Evolutionary conservation across 2,329 filamentous ascomycete species (phyloP), one percentile per base, ranked within the genome.

Genomic region (Colletotrichum trifolii): DNA sequence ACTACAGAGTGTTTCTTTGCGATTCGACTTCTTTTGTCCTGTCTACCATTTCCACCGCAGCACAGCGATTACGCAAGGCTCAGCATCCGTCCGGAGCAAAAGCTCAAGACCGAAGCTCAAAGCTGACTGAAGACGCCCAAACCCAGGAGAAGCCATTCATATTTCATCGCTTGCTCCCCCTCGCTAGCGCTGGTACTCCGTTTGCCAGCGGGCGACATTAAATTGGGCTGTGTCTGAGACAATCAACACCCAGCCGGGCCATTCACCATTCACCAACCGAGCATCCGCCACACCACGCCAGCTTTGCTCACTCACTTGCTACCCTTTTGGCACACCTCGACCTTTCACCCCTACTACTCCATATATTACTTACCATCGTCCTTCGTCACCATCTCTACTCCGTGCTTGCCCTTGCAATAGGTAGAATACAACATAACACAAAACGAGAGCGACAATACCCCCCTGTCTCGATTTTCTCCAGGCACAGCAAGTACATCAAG

Each of bases 171-270:
- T 13, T 34, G 46, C 46, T 34, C 6, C 25, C 46, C 46, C 42
- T 47, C 25, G 25, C 17, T 34, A 34, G 46, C 25, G 25, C 25
- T 25, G 25, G 25, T 25, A 25, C 25, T 25, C 25, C 25, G 25
- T 25, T 25, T 25, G 25, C 25, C 25, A 25, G 25, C 25, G 25
- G 25, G 25, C 25, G 25, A 43, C 13, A 43, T 13, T 13, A 15
- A 43, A 9, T 43, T 15, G 33, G 48, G 56, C 48, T 45, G 56
- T 59, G 56, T 43, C 58, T 56, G 52, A 65, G 62, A 65, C 62
- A 46, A n/a, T 17, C 13, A 46, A 46, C 17, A 46, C 13, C 8
- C 42, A n/a, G 8, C 9, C 12, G 42, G 42, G 15, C 13, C 12
- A 43, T 15, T 12, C 15, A 8, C 42, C 42, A 61, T 38, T 34